Percentiles rank a stretch among this genome's conserved stretches.
Conservation (phyloP, 108 stramenopile species). For the Hondaea fermentalgiana region DNA sequence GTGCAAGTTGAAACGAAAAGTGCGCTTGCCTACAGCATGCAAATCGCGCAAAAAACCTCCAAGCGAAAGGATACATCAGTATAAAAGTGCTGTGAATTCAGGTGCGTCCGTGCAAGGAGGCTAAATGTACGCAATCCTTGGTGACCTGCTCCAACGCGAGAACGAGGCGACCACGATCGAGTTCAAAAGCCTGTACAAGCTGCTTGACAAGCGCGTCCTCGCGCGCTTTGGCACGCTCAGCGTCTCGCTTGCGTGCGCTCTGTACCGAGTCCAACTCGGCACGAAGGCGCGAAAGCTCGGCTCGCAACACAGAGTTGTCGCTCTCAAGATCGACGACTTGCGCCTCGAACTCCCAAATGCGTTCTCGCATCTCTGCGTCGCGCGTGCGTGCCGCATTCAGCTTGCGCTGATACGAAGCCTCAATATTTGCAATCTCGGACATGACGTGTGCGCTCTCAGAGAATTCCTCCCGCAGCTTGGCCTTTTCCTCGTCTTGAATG, state of each 20-base stretch:
- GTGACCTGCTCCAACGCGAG: background rate
- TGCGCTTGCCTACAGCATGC: too few relatives aligned
- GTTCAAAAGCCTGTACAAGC: background rate
- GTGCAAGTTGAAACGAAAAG: too few relatives aligned
- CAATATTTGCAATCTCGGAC: background rate
- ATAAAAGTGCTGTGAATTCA: too few relatives aligned
- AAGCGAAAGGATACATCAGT: too few relatives aligned
- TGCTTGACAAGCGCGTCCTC: background rate
- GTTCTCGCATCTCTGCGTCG: background rate
- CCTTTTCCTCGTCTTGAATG: conserved; percentile 17
- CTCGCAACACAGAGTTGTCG: background rate
- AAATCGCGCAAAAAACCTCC: too few relatives aligned
- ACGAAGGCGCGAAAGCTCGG: background rate
- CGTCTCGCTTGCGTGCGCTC: background rate
- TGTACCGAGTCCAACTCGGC: background rate
- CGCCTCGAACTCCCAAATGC: background rate
- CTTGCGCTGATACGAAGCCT: background rate
- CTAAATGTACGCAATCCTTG: background rate
- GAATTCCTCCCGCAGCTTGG: conserved; percentile 1
- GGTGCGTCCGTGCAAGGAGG: background rate
- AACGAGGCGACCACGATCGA: background rate
- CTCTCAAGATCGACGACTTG: background rate
- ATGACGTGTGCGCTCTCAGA: background rate
- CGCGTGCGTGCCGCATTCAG: background rate
- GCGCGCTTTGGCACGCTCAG: background rate